These are phyloP conservation scores for Begonia fuchsioides DNA, from an alignment of 306 rosid species.

Conservation along the genomic window DNA sequence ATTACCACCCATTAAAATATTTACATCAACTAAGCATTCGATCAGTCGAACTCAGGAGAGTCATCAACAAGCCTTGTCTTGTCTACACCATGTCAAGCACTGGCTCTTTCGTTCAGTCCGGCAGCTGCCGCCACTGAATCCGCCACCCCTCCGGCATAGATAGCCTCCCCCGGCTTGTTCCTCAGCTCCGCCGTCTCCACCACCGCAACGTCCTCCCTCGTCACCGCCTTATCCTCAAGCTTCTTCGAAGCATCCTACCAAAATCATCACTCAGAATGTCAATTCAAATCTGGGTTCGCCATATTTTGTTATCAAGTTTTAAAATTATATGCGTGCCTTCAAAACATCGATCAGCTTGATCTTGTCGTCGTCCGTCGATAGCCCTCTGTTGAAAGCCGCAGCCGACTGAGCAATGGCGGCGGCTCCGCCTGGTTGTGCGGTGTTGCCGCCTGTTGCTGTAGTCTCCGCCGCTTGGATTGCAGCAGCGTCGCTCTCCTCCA, in stretches of 20 bases:
- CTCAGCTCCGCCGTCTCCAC: slow-evolving; percentile 49
- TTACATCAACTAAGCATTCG: no score
- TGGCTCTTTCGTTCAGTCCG: slow-evolving; percentile 30
- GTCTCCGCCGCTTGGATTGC: slow-evolving; percentile 71
- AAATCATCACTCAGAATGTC: no score
- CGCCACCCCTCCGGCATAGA: slow-evolving; percentile 52
- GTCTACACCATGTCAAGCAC: not conserved
- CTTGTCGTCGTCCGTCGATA: slow-evolving; percentile 24
- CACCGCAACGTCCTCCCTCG: slow-evolving; percentile 37
- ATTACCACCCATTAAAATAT: no score
- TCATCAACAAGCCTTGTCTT: no score
- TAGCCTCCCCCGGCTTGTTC: slow-evolving; percentile 23
- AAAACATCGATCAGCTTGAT: slow-evolving; percentile 40
- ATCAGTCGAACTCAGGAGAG: no score
- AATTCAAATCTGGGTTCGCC: no score
- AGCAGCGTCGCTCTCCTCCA: slow-evolving; percentile 45
- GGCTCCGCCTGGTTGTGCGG: slow-evolving; percentile 30
- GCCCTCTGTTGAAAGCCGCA: slow-evolving; percentile 27
- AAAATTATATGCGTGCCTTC: slow-evolving; percentile 5
- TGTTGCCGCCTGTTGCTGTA: slow-evolving; percentile 41
- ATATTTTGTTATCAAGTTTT: no score
- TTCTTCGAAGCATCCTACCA: slow-evolving; percentile 32
- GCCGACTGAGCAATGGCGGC: slow-evolving; percentile 51
- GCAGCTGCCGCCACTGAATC: slow-evolving; percentile 55
- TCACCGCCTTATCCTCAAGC: slow-evolving; percentile 41